Conservation (phyloP, 2,329 filamentous ascomycete genomes). For the Diaporthe nobilis region DNA sequence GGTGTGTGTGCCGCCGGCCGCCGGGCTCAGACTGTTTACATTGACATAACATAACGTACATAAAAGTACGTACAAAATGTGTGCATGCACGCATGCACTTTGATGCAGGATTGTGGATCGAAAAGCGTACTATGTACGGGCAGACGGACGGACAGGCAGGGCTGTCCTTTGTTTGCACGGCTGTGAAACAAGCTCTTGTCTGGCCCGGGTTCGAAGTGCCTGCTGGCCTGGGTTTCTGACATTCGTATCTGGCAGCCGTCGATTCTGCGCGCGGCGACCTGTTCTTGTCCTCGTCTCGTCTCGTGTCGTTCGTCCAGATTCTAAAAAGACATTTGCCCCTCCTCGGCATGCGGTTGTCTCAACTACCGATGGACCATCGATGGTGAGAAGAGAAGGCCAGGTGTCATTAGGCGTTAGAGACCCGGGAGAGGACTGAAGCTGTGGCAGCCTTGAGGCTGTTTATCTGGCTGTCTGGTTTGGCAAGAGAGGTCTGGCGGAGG, state of each 20-base stretch:
- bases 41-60: neutral
- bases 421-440: constrained; percentile 3
- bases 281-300: neutral
- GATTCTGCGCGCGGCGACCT: neutral
- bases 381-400: neutral
- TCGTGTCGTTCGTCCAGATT: constrained; percentile 15
- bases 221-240: neutral
- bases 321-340: neutral
- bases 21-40: neutral
- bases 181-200: constrained; percentile 37
- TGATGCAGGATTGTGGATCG: constrained; percentile 10
- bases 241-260: constrained; percentile 17
- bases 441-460: constrained; percentile 1
- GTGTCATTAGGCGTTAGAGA: neutral
- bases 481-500: neutral
- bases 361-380: neutral
- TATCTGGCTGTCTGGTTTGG: neutral
- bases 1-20: constrained; percentile 1
- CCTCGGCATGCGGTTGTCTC: constrained; percentile 15
- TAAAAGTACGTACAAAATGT: neutral
- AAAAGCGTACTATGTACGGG: neutral
- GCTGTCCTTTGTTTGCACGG: constrained; percentile 23
- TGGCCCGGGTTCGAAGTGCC: constrained; percentile 15
- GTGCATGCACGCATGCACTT: neutral
- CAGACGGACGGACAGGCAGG: neutral